These are phyloP conservation scores for Asterella californica DNA, from an alignment of 225 moss, liverwort and hornwort species.

Conservation along the genomic window DNA sequence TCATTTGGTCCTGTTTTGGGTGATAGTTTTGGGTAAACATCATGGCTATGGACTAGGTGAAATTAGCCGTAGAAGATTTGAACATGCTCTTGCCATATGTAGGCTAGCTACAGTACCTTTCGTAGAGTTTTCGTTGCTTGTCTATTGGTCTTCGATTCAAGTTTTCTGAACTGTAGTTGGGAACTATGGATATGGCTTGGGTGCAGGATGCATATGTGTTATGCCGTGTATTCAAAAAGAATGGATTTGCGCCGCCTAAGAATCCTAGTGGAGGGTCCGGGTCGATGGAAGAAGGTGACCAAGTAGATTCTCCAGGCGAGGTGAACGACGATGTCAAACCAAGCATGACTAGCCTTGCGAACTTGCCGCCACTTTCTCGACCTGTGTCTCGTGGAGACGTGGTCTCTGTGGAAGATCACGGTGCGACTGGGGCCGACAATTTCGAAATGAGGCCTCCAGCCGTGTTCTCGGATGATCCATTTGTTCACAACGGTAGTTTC, in stretches of 20 bases:
- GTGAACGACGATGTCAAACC: conserved; percentile 30
- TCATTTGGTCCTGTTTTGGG: too few species aligned
- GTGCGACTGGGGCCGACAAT: neutral
- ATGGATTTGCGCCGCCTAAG: conserved; percentile 44
- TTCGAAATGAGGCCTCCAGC: neutral
- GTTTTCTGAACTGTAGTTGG: neutral
- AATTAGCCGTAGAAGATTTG: too few species aligned
- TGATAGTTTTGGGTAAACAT: too few species aligned
- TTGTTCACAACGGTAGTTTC: neutral
- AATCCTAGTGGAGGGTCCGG: neutral
- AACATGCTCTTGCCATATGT: too few species aligned
- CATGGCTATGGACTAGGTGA: too few species aligned
- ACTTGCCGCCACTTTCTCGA: neutral
- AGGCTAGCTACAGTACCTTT: too few species aligned
- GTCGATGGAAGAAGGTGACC: conserved; percentile 17
- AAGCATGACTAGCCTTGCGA: conserved; percentile 2
- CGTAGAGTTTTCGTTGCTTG: too few species aligned
- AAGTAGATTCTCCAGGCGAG: conserved; percentile 22
- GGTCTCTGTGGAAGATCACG: neutral
- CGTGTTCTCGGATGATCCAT: neutral
- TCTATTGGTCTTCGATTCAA: too few species aligned
- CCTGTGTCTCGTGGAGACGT: neutral
- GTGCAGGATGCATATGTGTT: conserved; percentile 74
- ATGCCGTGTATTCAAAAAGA: conserved; percentile 83
- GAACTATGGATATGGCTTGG: neutral